Conservation (phyloP, 768 basidiomycete species). For the Paxillus rubicundulus region DNA sequence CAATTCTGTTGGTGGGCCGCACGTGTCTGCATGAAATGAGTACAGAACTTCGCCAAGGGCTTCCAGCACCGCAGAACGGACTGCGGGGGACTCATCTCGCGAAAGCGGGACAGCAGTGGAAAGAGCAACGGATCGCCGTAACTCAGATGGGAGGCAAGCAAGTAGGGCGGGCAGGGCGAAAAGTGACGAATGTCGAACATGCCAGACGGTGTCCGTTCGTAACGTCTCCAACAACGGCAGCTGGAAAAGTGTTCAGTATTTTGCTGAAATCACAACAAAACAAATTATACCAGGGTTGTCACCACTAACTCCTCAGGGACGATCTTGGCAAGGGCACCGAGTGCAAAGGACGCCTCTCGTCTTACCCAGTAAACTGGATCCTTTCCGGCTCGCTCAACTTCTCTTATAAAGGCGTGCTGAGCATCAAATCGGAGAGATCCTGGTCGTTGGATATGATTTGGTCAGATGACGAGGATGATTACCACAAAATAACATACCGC, state of each 20-base stretch:
- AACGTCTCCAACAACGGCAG: slow-evolving; percentile 76
- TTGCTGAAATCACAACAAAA: slow-evolving; percentile 5
- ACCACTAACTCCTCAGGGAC: slow-evolving; percentile 73
- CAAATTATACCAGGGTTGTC: slow-evolving; percentile 52
- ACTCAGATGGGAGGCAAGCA: slow-evolving; percentile 54
- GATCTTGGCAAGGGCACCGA: slow-evolving; percentile 86
- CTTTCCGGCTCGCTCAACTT: slow-evolving; percentile 63
- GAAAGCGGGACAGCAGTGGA: slow-evolving; percentile 62
- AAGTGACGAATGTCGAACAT: slow-evolving; percentile 85
- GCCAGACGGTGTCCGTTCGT: slow-evolving; percentile 66
- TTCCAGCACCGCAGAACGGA: slow-evolving; percentile 80
- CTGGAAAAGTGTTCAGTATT: slow-evolving; percentile 38
- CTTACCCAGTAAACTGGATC: slow-evolving; percentile 78
- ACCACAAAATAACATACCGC: slow-evolving; percentile 46
- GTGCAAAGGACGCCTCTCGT: slow-evolving; percentile 81
- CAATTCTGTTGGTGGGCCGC: slow-evolving; percentile 72
- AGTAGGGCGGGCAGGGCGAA: slow-evolving; percentile 83
- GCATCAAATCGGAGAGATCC: slow-evolving; percentile 56
- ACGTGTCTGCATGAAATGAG: slow-evolving; percentile 63
- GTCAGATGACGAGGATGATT: slow-evolving; percentile 6
- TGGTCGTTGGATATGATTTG: slow-evolving; percentile 23
- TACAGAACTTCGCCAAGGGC: slow-evolving; percentile 87
- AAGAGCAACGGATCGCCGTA: slow-evolving; percentile 64
- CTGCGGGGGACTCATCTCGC: slow-evolving; percentile 58
- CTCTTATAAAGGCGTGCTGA: slow-evolving; percentile 64